A percentile compares a stretch with the other conserved stretches of the same genome.
Conservation (phyloP, 345 rosid species). For the Passiflora organensis region DNA sequence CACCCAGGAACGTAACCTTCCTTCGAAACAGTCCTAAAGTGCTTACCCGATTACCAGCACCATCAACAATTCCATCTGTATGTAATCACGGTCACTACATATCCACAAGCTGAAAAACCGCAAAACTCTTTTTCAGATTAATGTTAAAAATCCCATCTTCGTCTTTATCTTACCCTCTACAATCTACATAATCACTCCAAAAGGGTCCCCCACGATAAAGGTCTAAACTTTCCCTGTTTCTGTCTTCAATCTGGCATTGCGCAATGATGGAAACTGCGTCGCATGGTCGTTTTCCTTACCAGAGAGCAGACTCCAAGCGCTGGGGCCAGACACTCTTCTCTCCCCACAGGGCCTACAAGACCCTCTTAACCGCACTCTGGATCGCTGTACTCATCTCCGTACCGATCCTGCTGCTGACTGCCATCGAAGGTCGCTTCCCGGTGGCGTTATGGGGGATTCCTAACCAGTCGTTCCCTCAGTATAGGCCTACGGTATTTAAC, state of each 20-base stretch:
- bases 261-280: slow-evolving; percentile 49
- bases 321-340: slow-evolving; percentile 49
- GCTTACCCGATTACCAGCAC: too few species aligned
- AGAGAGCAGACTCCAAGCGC: slow-evolving; percentile 48
- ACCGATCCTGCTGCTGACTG: slow-evolving; percentile 65
- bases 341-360: slow-evolving; percentile 70
- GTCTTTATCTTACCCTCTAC: background rate
- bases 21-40: too few species aligned
- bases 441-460: slow-evolving; percentile 33
- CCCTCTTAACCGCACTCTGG: slow-evolving; percentile 74
- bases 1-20: too few species aligned
- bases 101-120: background rate
- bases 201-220: too few species aligned
- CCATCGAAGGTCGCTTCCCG: slow-evolving; percentile 37
- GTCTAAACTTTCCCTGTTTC: background rate
- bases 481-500: slow-evolving; percentile 62
- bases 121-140: background rate
- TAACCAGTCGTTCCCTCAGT: slow-evolving; percentile 37
- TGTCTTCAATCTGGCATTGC: background rate
- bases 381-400: slow-evolving; percentile 71
- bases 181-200: background rate
- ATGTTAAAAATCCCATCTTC: background rate
- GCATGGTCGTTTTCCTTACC: slow-evolving; percentile 41
- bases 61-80: slow-evolving; percentile 11
- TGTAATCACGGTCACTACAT: slow-evolving; percentile 29